Base-by-base conservation (phyloP, 2,329 filamentous ascomycete species). In the Colletotrichum sidae region DNA sequence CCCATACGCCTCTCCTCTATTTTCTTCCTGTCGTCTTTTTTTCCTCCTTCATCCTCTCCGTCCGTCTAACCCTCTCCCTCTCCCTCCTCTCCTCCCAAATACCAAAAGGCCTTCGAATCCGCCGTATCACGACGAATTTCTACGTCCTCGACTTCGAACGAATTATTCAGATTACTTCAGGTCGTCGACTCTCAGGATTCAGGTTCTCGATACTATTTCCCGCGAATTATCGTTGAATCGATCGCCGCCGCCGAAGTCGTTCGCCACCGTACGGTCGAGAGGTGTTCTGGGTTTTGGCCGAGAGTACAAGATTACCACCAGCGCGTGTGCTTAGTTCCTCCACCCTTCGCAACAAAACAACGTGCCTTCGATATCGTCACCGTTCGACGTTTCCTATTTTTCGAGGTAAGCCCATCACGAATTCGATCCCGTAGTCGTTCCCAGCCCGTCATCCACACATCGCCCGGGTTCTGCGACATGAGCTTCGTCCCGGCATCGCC, bases 161-260 rank as follows among this genome's bases (percentile, higher is more conserved):
- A 49, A 55, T 63, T 12, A 45, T 34, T 39, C 35, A 34, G 17
- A 17, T 17, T 17, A 17, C 45, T 7, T 38, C 55, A 52, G 65
- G 65, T 65, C 65, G 55, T 67, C 46, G 60, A 60, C 55, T 45
- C 47, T 38, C 37, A 65, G 65, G 65, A 67, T 67, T 65, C 65
- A 65, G 62, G 62, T 62, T 61, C 51, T 53, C 57, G 17, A 38
- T 46, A 38, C 15, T 17, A 39, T 38, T 41, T 12, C 33, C 39
- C 50, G 46, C 57, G 57, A 62, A 34, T 17, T 13, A 4, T n/a
- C 35, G 55, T 49, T 49, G 60, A 53, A 53, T 37, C 59, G 60
- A 58, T 54, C 11, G 8, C 33, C 15, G 46, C 52, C 56, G 46
- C 42, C 33, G 13, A 17, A 35, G 15, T 49, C 44, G 15, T 41